phyloP scores from a whole-genome alignment of 495 filamentous ascomycete genomes.

The Tuber calosporum region DNA sequence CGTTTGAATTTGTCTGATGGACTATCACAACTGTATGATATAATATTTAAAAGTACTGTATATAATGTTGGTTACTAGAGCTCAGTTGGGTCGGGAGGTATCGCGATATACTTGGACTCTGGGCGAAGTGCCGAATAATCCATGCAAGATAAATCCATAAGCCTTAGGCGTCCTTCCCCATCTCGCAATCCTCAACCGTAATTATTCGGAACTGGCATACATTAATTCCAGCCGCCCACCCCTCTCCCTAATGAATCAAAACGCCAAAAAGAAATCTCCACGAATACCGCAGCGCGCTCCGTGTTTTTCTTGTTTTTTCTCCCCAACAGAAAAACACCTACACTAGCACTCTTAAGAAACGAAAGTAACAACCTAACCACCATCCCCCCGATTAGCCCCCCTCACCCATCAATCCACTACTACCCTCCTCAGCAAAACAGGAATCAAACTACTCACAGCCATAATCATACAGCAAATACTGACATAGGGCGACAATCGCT shows the following conservation, averaged over 20 bases:
- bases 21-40: constrained; percentile 1
- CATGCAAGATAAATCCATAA: background rate
- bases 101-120: background rate
- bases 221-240: background rate
- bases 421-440: background rate
- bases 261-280: background rate
- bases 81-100: background rate
- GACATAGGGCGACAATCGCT: constrained; percentile 90
- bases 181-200: background rate
- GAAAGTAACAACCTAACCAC: constrained; percentile 30
- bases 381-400: background rate
- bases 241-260: background rate
- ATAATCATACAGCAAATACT: constrained; percentile 89
- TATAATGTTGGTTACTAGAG: background rate
- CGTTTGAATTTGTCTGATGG: constrained; percentile 68
- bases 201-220: background rate
- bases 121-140: background rate
- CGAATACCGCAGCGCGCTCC: background rate
- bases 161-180: background rate
- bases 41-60: background rate
- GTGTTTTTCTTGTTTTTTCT: background rate
- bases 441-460: constrained; percentile 60
- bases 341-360: constrained; percentile 15
- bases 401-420: background rate
- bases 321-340: background rate